phyloP scores from a whole-genome alignment of 257 asterid species.

The Fraxinus pennsylvanica region DNA sequence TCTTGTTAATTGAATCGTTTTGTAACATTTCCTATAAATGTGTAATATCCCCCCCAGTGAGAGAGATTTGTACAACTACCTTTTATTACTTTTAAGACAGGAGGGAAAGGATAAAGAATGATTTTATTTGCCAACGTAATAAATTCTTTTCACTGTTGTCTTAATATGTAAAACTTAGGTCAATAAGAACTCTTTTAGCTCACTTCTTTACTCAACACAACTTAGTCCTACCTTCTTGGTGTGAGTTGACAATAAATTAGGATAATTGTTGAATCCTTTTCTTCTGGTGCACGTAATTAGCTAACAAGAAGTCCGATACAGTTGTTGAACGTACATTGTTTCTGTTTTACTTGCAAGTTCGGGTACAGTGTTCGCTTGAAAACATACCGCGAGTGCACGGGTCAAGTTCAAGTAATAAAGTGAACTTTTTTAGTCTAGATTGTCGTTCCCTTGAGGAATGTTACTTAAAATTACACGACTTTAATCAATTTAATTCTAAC shows the following conservation, averaged over 20 bases:
- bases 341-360: background rate
- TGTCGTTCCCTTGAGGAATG: too few relatives aligned
- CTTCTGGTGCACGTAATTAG: background rate
- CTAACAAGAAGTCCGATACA: background rate
- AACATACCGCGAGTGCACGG: too few relatives aligned
- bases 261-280: too few relatives aligned
- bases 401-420: too few relatives aligned
- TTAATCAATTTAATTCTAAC: too few relatives aligned
- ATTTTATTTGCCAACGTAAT: slow-evolving; percentile 7
- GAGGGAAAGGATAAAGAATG: slow-evolving; percentile 7
- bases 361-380: background rate
- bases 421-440: too few relatives aligned
- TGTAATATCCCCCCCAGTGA: background rate
- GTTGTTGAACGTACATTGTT: background rate
- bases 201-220: background rate
- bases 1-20: background rate
- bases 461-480: too few relatives aligned
- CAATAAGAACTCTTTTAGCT: background rate
- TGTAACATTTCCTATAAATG: background rate
- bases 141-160: slow-evolving; percentile 3
- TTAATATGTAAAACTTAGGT: background rate
- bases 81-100: slow-evolving; percentile 9
- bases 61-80: slow-evolving; percentile 22
- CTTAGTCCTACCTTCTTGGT: background rate
- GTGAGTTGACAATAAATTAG: background rate